phyloP scores from a whole-genome alignment of 768 basidiomycete species.

The Termitomyces sp. region DNA sequence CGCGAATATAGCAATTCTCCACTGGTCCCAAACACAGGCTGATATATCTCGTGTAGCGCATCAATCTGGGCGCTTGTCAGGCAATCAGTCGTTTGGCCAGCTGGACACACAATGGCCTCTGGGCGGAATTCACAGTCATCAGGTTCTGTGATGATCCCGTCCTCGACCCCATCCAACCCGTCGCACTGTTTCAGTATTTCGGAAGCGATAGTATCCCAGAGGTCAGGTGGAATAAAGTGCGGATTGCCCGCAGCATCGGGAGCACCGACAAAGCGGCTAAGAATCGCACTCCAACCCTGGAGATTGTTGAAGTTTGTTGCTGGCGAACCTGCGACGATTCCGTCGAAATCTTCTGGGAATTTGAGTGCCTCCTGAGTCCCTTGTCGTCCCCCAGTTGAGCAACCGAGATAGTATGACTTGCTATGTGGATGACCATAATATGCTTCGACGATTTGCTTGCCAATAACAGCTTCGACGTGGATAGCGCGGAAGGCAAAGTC shows the following conservation, averaged over 20 bases:
- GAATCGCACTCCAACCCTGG: not conserved
- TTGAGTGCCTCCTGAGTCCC: slow-evolving; percentile 9
- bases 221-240: not conserved
- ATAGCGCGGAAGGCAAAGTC: slow-evolving; percentile 11
- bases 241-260: not conserved
- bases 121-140: slow-evolving; percentile 10
- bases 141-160: slow-evolving; percentile 12
- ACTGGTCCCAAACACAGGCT: slow-evolving; percentile 1
- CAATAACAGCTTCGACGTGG: slow-evolving; percentile 6
- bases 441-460: slow-evolving; percentile 7
- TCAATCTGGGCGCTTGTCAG: slow-evolving; percentile 3
- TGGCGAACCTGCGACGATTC: not conserved
- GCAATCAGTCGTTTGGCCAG: not conserved
- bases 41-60: slow-evolving; percentile 3
- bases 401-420: slow-evolving; percentile 4
- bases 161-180: slow-evolving; percentile 5
- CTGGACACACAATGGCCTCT: slow-evolving; percentile 2
- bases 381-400: slow-evolving; percentile 9
- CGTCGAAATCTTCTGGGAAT: slow-evolving; percentile 6
- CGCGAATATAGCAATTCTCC: slow-evolving; percentile 5
- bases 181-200: slow-evolving; percentile 12
- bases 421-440: slow-evolving; percentile 5
- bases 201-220: slow-evolving; percentile 3
- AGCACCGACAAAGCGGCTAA: not conserved
- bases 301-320: slow-evolving; percentile 3